A percentile compares a stretch with the other conserved stretches of the same genome.
phyloP scores from a whole-genome alignment of 371 early-diverging fungal genomes.

The Blastocladiella emersonii region DNA sequence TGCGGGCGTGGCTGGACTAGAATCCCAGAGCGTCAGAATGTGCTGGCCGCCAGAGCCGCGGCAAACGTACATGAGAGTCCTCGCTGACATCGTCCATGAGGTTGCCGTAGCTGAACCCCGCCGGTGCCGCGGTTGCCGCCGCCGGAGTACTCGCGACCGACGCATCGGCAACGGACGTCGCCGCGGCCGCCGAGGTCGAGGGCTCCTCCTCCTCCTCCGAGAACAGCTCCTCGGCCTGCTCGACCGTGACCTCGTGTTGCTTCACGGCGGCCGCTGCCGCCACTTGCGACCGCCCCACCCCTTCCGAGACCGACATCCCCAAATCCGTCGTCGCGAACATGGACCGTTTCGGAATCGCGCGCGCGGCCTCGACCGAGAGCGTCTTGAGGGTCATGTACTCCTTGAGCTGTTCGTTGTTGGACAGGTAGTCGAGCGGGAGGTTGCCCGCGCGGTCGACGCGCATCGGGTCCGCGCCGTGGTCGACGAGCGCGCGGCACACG shows the following conservation, averaged over 20 bases:
- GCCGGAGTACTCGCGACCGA: not conserved
- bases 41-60: too few species aligned
- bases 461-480: not conserved
- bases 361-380: not conserved
- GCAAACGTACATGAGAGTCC: not conserved
- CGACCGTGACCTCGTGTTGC: not conserved
- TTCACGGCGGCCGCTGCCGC: too few species aligned
- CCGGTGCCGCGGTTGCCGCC: not conserved
- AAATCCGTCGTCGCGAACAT: not conserved
- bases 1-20: too few species aligned
- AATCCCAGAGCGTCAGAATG: too few species aligned
- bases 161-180: too few species aligned
- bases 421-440: not conserved
- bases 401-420: not conserved
- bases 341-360: not conserved
- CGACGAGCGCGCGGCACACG: not conserved
- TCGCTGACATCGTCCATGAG: not conserved
- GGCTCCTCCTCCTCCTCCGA: too few species aligned
- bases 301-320: not conserved
- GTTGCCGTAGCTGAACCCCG: not conserved
- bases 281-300: not conserved
- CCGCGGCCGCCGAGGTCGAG: too few species aligned
- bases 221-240: not conserved
- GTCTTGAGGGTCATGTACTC: not conserved
- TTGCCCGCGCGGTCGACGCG: not conserved